Base-by-base conservation (phyloP, 768 basidiomycete species). In the Calvatia gigantea region DNA sequence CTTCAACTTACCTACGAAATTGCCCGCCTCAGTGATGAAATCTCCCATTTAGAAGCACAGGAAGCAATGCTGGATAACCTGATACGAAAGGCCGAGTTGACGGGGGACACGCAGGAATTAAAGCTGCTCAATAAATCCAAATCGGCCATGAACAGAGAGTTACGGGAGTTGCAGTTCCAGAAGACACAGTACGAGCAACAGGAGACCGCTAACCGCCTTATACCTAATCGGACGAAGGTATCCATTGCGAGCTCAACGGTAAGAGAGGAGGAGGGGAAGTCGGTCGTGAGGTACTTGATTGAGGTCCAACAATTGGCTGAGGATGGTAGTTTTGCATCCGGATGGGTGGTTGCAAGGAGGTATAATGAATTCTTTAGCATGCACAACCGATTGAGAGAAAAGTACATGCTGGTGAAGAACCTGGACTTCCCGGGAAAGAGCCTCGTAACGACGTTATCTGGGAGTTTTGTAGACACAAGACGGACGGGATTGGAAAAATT, bases 311-410 rank as follows among this genome's bases (percentile, higher is more conserved):
- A 97, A 60, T 75, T 92, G 28, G 86, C 81, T n/a, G 70, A 72
- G 0, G 91, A 95, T 64, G 92, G 89, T 6, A 82, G 78, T 37
- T 86, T 89, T 67, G 75, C 84, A 2, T 89, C 89, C 0, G 93
- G 91, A 0, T 99, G 97, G 97, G 87, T 94, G 29, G 86, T 98
- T 6, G 91, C 94, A 7, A 76, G 95, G 60, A 76, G 97, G 58
- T 99, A 97, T 70, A 97, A 94, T 68, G 95, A 98, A 65, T 99
- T 99, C 68, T 80, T 89, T 59, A 86, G 81, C 51, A 87, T 98
- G 79, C 91, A 97, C 65, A 88, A 85, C 64, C 86, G 87, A 57
- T 72, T 99, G 48, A 82, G 85, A 56, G 97, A 97, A 45, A 82
- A 84, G 42, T 87, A 87, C 63, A 69, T 73, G 7, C 60, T 82